Evolutionary conservation across 768 basidiomycete genomes (phyloP).

Genomic region (Leccinum uliginosum): DNA sequence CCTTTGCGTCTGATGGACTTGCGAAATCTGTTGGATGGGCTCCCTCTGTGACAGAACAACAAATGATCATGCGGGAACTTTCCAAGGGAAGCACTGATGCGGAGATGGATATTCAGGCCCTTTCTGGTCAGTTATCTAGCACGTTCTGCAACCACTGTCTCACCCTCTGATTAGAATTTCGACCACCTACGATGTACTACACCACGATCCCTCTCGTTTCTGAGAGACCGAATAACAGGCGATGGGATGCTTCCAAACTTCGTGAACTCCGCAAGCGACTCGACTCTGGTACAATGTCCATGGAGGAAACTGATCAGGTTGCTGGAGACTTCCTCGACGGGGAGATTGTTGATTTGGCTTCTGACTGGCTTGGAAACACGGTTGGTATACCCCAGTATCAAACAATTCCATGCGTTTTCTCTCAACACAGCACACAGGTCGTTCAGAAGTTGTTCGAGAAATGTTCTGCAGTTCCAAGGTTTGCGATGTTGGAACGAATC

Average conservation of each 20-base stretch:
- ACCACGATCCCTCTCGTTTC: constrained; percentile 89
- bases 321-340: constrained; percentile 89
- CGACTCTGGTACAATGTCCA: constrained; percentile 81
- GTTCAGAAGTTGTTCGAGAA: constrained; percentile 97
- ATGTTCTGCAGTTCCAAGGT: constrained; percentile 70
- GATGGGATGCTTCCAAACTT: constrained; percentile 91
- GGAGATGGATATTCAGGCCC: constrained; percentile 78
- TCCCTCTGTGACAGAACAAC: constrained; percentile 84
- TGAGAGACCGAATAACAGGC: constrained; percentile 78
- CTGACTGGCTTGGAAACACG: constrained; percentile 98
- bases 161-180: constrained; percentile 57
- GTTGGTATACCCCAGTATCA: constrained; percentile 18
- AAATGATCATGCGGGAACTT: constrained; percentile 95
- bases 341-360: constrained; percentile 92
- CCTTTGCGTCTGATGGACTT: constrained; percentile 51
- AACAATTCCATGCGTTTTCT: background rate
- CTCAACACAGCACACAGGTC: constrained; percentile 45
- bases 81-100: constrained; percentile 72
- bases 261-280: constrained; percentile 92
- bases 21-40: constrained; percentile 64
- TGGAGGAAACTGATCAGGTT: constrained; percentile 87
- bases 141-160: background rate
- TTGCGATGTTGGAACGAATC: constrained; percentile 92
- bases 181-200: constrained; percentile 94
- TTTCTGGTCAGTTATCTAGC: constrained; percentile 61